Conservation (phyloP, 169 alveolate species). For the Babesia divergens region DNA sequence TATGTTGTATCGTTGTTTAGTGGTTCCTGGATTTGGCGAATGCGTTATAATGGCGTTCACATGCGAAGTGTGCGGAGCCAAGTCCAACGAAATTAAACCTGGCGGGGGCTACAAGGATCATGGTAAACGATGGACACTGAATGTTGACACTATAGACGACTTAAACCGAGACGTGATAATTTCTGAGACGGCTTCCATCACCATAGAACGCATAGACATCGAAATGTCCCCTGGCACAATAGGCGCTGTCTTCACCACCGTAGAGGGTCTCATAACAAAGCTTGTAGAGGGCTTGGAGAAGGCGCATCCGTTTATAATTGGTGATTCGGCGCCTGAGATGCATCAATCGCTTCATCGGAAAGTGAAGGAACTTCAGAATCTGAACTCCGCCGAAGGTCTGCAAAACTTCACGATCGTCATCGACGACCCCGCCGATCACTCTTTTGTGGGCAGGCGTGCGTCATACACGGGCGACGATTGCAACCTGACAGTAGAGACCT, state of each 20-base stretch:
- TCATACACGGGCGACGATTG: slow-evolving; percentile 1
- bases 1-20: not conserved
- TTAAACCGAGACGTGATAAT: slow-evolving; percentile 92
- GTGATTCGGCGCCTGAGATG: slow-evolving; percentile 84
- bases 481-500: slow-evolving; percentile 8
- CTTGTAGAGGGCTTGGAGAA: slow-evolving; percentile 79
- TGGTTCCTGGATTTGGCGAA: slow-evolving; percentile 94
- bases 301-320: slow-evolving; percentile 87
- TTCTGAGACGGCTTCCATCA: slow-evolving; percentile 89
- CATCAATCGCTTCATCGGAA: slow-evolving; percentile 1
- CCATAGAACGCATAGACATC: slow-evolving; percentile 91
- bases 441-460: slow-evolving; percentile 13
- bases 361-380: slow-evolving; percentile 4
- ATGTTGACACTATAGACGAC: slow-evolving; percentile 72
- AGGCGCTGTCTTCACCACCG: slow-evolving; percentile 91
- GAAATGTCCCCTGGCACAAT: slow-evolving; percentile 86
- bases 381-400: slow-evolving; percentile 3
- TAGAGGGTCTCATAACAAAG: slow-evolving; percentile 91
- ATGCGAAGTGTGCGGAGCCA: slow-evolving; percentile 92
- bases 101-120: slow-evolving; percentile 93
- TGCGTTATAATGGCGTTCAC: slow-evolving; percentile 90
- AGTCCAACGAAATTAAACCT: slow-evolving; percentile 92
- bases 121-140: slow-evolving; percentile 73
- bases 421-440: slow-evolving; percentile 58
- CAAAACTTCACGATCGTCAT: slow-evolving; percentile 5